Percentiles rank a stretch among this genome's conserved stretches.
These are phyloP conservation scores for Beauveria rudraprayagi DNA, from an alignment of 2,329 filamentous ascomycete genomes.

Conservation along the genomic window DNA sequence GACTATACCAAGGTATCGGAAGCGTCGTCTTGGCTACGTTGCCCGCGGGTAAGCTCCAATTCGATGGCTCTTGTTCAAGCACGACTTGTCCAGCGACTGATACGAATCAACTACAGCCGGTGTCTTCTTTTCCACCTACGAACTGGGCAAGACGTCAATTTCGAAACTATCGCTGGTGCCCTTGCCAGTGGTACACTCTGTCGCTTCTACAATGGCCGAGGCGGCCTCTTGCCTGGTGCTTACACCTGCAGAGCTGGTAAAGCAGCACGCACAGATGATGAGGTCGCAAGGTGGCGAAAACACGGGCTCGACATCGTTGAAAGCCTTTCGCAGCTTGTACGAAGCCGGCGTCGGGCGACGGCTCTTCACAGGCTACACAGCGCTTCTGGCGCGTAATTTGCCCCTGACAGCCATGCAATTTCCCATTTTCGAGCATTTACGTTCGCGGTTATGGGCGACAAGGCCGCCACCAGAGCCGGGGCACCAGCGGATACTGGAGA, in stretches of 20 bases:
- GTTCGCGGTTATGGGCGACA: slow-evolving; percentile 40
- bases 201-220: slow-evolving; percentile 69
- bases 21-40: slow-evolving; percentile 79
- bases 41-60: slow-evolving; percentile 59
- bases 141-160: slow-evolving; percentile 61
- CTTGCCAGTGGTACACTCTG: slow-evolving; percentile 60
- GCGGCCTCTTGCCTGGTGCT: slow-evolving; percentile 79
- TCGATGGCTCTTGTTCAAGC: not conserved
- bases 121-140: slow-evolving; percentile 86
- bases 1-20: slow-evolving; percentile 80
- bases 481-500: slow-evolving; percentile 46
- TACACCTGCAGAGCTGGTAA: slow-evolving; percentile 82
- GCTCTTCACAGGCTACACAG: slow-evolving; percentile 65
- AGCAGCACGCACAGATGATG: slow-evolving; percentile 89
- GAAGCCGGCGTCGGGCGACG: slow-evolving; percentile 49
- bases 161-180: slow-evolving; percentile 48
- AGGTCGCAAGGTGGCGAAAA: slow-evolving; percentile 18
- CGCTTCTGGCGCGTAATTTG: slow-evolving; percentile 72
- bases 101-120: slow-evolving; percentile 47
- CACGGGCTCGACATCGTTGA: slow-evolving; percentile 34
- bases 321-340: slow-evolving; percentile 40
- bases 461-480: slow-evolving; percentile 20
- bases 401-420: slow-evolving; percentile 87
- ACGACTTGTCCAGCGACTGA: not conserved
- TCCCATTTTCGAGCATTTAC: slow-evolving; percentile 71